A percentile compares a stretch with the other conserved stretches of the same genome.
Evolutionary conservation across 129 eudicot genomes (phyloP).

Genomic region (Deinandra increscens): DNA sequence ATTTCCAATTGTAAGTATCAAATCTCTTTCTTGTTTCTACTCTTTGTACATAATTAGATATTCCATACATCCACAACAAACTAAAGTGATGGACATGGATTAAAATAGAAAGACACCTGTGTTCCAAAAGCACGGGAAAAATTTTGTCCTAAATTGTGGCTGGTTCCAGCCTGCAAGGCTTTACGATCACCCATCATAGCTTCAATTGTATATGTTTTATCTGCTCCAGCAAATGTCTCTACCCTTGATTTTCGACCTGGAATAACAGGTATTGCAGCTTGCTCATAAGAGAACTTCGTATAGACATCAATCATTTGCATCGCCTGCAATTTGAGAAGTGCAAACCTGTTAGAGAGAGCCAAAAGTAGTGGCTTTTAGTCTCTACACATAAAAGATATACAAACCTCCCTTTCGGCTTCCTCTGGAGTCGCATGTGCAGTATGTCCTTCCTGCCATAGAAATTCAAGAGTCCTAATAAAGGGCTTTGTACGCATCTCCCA

Average conservation of each 20-base stretch:
- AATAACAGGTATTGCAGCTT: conserved; percentile 98
- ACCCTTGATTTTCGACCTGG: conserved; percentile 90
- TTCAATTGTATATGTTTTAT: conserved; percentile 89
- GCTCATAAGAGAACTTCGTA: conserved; percentile 81
- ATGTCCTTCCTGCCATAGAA: conserved; percentile 99
- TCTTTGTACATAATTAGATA: not conserved
- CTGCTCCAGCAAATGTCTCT: conserved; percentile 99
- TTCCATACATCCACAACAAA: not conserved
- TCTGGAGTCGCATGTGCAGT: conserved; percentile 93
- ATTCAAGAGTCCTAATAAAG: conserved; percentile 90
- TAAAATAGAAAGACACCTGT: conserved; percentile 41
- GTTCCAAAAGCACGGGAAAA: conserved; percentile 97
- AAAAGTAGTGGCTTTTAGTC: not conserved
- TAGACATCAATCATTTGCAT: conserved; percentile 89
- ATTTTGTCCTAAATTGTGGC: conserved; percentile 97
- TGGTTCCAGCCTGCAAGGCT: conserved; percentile 98
- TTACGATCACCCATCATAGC: conserved; percentile 99
- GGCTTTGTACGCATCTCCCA: conserved; percentile 99
- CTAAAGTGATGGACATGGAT: not conserved
- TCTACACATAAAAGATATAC: conserved; percentile 1
- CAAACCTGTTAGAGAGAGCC: conserved; percentile 27
- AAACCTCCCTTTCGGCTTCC: conserved; percentile 94
- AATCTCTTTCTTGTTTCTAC: not conserved
- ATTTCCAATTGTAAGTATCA: not conserved
- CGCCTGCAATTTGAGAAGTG: conserved; percentile 64